Percentiles rank a stretch among this genome's conserved stretches.
These are phyloP conservation scores for Delphinella strobiligena DNA, from an alignment of 2,329 filamentous ascomycete genomes.

Conservation along the genomic window DNA sequence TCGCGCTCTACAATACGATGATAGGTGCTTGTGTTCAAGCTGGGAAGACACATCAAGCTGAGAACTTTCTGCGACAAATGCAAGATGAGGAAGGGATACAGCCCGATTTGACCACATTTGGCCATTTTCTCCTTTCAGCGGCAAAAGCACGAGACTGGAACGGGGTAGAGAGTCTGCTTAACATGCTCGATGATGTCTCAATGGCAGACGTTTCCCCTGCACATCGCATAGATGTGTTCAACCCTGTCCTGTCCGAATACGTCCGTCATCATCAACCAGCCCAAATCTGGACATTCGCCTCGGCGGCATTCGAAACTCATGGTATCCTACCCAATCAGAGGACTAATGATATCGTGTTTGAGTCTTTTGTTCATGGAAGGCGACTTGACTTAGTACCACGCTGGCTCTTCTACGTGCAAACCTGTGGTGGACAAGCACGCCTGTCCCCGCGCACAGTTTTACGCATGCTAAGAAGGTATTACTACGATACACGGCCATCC, in stretches of 20 bases:
- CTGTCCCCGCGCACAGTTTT: conserved; percentile 12
- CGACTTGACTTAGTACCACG: conserved; percentile 12
- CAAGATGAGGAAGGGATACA: background rate
- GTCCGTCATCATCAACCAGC: conserved; percentile 11
- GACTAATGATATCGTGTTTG: conserved; percentile 16
- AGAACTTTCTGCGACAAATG: conserved; percentile 1
- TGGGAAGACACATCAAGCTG: background rate
- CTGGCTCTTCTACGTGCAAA: conserved; percentile 15
- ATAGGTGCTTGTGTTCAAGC: conserved; percentile 1
- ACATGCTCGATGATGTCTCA: background rate
- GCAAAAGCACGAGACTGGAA: conserved; percentile 11
- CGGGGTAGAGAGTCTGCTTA: conserved; percentile 6
- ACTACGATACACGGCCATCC: conserved; percentile 15
- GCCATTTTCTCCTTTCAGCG: conserved; percentile 6
- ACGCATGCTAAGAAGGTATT: conserved; percentile 15
- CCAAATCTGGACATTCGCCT: conserved; percentile 17
- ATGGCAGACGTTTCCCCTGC: background rate
- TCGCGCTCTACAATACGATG: conserved; percentile 6
- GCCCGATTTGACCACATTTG: conserved; percentile 4
- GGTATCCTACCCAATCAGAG: conserved; percentile 14
- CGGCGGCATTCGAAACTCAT: conserved; percentile 12
- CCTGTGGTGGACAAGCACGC: conserved; percentile 9
- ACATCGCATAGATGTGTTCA: conserved; percentile 5
- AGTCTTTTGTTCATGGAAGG: conserved; percentile 12
- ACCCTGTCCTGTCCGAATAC: conserved; percentile 7